Evolutionary conservation across 2,329 filamentous ascomycete species (phyloP), one percentile per base, ranked within the genome.

Genomic region (Nigrograna mackinnonii): DNA sequence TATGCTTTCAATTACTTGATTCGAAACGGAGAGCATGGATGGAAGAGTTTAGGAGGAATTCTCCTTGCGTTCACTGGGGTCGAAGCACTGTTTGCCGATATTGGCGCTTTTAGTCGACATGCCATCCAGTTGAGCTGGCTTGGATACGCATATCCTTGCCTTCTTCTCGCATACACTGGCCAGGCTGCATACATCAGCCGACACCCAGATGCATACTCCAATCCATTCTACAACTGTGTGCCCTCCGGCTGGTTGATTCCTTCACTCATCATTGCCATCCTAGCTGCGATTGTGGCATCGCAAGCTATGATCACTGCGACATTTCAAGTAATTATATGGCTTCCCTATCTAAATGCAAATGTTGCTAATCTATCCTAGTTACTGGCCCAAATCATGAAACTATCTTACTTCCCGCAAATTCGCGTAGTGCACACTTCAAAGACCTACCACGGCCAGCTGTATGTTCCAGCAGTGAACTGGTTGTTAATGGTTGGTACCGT

Each of bases 241-340:
- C 86, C 86, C 0, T 80, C 80, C 0, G 85, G 85, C 3, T 84
- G 80, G 57, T 73, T 90, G 17, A 87, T 86, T 55, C 84, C 84
- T 4, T 80, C 79, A 41, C 70, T 91, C 20, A 75, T 91, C 3
- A 69, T 90, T 35, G 85, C 86, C 0, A 77, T 90, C 6, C 68
- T 87, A 3, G 85, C 85, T 4, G 85, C 86, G 19, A 82, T 91
- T 52, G 86, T 91, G 9, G 87, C 87, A 1, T 87, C 83, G 4
- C 87, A 91, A 52, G 87, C 87, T 7, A 85, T 91, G 70, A 89
- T 91, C 37, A 91, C 87, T 0, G 83, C 81, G 6, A 83, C 84
- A 0, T 91, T 91, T 50, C 86, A 88, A 66, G 73, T 80, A 62
- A 21, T 17, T 44, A 57, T 49, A 18, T 13, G 2, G 2, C 14